These are phyloP conservation scores for Sutorius australiensis DNA, from an alignment of 768 basidiomycete species.

Conservation along the genomic window DNA sequence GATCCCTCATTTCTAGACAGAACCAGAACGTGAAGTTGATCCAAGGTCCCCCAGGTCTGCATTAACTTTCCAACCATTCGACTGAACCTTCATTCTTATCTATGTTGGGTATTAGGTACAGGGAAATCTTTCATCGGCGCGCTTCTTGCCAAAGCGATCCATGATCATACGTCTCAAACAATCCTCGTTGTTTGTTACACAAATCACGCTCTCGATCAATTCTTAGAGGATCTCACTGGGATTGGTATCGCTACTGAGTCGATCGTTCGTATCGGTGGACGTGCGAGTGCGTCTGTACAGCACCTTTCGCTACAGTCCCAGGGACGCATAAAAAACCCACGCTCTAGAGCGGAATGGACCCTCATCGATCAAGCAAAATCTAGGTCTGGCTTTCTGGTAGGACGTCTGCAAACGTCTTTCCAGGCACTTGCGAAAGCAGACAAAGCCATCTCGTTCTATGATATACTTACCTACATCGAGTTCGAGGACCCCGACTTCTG, in stretches of 20 bases:
- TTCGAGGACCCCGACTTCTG: slow-evolving; percentile 46
- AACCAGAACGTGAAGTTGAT: slow-evolving; percentile 57
- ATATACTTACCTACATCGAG: slow-evolving; percentile 47
- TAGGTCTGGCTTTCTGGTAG: slow-evolving; percentile 8
- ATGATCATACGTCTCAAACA: slow-evolving; percentile 42
- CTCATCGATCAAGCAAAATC: slow-evolving; percentile 40
- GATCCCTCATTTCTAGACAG: slow-evolving; percentile 49
- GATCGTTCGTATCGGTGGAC: slow-evolving; percentile 59
- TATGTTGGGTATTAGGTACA: slow-evolving; percentile 44
- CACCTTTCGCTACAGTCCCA: slow-evolving; percentile 46
- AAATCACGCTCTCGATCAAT: slow-evolving; percentile 72
- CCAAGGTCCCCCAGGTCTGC: slow-evolving; percentile 67
- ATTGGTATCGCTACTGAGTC: slow-evolving; percentile 49
- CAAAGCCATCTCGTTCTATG: slow-evolving; percentile 10
- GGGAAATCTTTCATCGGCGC: slow-evolving; percentile 75
- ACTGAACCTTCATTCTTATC: neutral
- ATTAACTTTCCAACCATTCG: neutral
- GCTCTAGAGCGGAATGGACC: slow-evolving; percentile 36
- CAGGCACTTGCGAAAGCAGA: slow-evolving; percentile 21
- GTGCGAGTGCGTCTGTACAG: slow-evolving; percentile 48
- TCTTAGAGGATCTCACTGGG: slow-evolving; percentile 57
- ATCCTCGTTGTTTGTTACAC: slow-evolving; percentile 73
- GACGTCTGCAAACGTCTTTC: slow-evolving; percentile 33
- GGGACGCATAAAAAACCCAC: slow-evolving; percentile 14
- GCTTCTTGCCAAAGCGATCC: slow-evolving; percentile 56